These are phyloP conservation scores for Lipomyces kockii DNA, from an alignment of 805 yeast genomes.

Conservation along the genomic window DNA sequence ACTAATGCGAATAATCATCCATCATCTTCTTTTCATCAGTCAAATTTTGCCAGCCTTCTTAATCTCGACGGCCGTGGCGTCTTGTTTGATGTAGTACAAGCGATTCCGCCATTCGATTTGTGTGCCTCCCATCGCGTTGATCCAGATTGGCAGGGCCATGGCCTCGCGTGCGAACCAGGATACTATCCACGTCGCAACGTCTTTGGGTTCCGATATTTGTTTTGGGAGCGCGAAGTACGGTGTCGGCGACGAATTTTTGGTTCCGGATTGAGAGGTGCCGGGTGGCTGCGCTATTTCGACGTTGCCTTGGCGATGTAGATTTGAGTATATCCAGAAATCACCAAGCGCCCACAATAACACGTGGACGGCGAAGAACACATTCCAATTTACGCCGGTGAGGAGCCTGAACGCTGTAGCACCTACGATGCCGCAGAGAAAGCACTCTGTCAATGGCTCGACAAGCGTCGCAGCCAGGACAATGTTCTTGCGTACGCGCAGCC, in stretches of 20 bases:
- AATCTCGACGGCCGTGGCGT: constrained; percentile 73
- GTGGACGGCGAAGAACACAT: constrained; percentile 56
- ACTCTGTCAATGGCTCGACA: constrained; percentile 85
- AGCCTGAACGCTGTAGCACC: constrained; percentile 66
- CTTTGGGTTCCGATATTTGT: constrained; percentile 22
- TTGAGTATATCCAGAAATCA: constrained; percentile 64
- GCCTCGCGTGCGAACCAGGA: constrained; percentile 73
- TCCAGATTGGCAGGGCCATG: constrained; percentile 84
- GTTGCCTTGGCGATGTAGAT: constrained; percentile 46
- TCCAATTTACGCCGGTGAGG: constrained; percentile 44
- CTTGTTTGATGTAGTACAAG: constrained; percentile 72
- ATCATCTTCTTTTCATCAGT: background rate
- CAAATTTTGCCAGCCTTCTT: background rate
- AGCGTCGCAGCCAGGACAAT: constrained; percentile 87
- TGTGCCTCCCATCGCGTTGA: constrained; percentile 76
- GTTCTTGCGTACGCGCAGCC: constrained; percentile 85
- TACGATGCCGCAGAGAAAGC: constrained; percentile 65
- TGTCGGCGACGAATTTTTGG: constrained; percentile 44
- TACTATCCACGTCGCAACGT: constrained; percentile 46
- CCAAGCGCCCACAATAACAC: constrained; percentile 63
- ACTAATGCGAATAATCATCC: background rate
- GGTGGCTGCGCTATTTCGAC: constrained; percentile 39
- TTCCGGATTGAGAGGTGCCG: constrained; percentile 25
- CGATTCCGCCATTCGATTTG: constrained; percentile 69
- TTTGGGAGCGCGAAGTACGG: constrained; percentile 41